Evolutionary conservation across 139 green algal genomes (phyloP), one percentile per base, ranked within the genome.

Genomic region (Medakamo hakoo): DNA sequence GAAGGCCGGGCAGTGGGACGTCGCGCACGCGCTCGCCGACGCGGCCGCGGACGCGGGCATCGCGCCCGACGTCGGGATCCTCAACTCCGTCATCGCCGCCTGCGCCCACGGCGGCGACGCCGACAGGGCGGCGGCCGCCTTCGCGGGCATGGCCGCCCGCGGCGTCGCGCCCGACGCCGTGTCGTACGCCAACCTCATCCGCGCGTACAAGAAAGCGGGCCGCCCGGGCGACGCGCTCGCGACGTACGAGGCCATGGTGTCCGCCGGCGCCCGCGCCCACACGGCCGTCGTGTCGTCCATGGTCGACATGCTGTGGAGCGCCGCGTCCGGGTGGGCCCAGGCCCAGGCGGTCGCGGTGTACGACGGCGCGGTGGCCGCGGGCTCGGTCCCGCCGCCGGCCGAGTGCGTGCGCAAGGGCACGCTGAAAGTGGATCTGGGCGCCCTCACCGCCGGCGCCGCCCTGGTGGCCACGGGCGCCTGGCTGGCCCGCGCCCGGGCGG

Each of bases 121-220:
- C 65, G 49, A 70, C 22, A 75, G 78, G 58, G 76, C 77, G 3
- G 61, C 65, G 55, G 76, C 81, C 30, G 60, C 84, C 23, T 84
- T 82, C 74, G 73, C 76, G 40, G 58, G 63, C 27, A 83, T 83
- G 76, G 63, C 70, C 55, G 28, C 40, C 4, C 66, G 76, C 4
- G 78, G 83, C 30, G 92, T 82, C 68, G 65, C 72, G 20, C 88
- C 88, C 4, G 86, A 95, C 63, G 78, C 88, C 18, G 86, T 95
- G 30, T 93, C 88, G 1, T 94, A 88, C 77, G 90, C 82, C 14
- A 81, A 82, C 4, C 76, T 95, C 3, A 91, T 95, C 67, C 81
- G 68, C 23, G 83, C 84, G 0, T 88, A 81, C 56, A 86, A 89
- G 57, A 76, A 81, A 3, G 68, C 67, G 26, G 76, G 72, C 22